Conservation (phyloP, 1,284 basidiomycete species). For the Sporisorium scitamineum region DNA sequence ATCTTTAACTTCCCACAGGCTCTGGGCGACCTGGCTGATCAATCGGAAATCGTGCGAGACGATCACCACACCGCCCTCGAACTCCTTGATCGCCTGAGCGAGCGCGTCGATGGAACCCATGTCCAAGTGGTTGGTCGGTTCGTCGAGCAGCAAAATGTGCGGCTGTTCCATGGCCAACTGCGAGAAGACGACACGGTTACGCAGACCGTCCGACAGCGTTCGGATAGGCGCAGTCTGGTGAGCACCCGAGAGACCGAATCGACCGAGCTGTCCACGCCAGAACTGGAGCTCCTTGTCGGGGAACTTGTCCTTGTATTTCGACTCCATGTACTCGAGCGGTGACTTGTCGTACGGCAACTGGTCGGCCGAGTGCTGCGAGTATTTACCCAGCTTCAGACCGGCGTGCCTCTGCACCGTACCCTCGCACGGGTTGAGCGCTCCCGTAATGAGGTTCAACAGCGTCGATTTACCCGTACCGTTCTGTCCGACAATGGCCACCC, state of each 20-base stretch:
- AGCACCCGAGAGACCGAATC: constrained; percentile 92
- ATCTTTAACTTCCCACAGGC: constrained; percentile 98
- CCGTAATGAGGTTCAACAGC: constrained; percentile 92
- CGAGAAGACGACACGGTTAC: constrained; percentile 92
- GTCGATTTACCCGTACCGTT: constrained; percentile 99
- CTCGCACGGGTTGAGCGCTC: constrained; percentile 81
- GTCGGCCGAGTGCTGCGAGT: constrained; percentile 98
- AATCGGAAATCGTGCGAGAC: constrained; percentile 68
- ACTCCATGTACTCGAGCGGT: constrained; percentile 94
- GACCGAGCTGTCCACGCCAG: constrained; percentile 92
- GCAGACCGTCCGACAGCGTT: constrained; percentile 90
- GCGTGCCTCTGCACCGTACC: constrained; percentile 90
- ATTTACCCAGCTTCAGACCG: constrained; percentile 86
- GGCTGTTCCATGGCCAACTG: constrained; percentile 76
- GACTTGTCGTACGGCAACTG: constrained; percentile 93
- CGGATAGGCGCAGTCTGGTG: constrained; percentile 94
- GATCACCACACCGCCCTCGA: constrained; percentile 88
- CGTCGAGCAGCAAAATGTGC: constrained; percentile 71
- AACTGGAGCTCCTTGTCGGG: constrained; percentile 94
- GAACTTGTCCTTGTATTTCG: constrained; percentile 75
- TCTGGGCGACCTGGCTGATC: constrained; percentile 74
- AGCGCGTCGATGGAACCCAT: constrained; percentile 96
- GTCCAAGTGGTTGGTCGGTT: constrained; percentile 88
- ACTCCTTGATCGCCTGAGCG: constrained; percentile 93
- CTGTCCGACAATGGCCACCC: constrained; percentile 95